Percentiles rank a stretch among this genome's conserved stretches.
phyloP scores from a whole-genome alignment of 2,329 filamentous ascomycete species.

The Escovopsis sp. region DNA sequence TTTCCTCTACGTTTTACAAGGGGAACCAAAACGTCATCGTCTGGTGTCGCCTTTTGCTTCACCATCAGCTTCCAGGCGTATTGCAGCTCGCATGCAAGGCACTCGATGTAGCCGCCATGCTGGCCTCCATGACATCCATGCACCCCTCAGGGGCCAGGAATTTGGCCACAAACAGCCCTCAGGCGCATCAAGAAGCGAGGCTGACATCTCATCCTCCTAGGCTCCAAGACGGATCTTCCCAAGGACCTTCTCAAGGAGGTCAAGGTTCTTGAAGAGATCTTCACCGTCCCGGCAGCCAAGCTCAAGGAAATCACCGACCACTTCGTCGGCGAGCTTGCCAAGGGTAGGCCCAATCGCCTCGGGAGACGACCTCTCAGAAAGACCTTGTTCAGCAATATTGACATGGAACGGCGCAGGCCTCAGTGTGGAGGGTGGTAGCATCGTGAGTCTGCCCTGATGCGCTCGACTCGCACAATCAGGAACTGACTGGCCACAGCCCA shows the following conservation, averaged over 20 bases:
- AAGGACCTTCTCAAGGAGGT: slow-evolving; percentile 71
- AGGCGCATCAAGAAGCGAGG: no score
- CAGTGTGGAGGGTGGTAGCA: slow-evolving; percentile 75
- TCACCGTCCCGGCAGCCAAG: slow-evolving; percentile 62
- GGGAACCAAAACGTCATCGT: not conserved
- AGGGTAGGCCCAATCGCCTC: slow-evolving; percentile 39
- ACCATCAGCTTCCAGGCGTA: no score
- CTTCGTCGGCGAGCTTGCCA: slow-evolving; percentile 75
- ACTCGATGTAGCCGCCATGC: no score
- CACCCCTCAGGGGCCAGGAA: not conserved
- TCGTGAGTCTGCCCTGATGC: slow-evolving; percentile 43
- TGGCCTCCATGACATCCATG: not conserved
- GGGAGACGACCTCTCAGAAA: not conserved
- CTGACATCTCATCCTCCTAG: slow-evolving; percentile 35
- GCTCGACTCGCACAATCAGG: not conserved
- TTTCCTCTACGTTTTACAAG: no score
- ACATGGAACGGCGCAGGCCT: slow-evolving; percentile 39
- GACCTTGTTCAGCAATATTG: not conserved
- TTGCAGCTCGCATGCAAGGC: no score
- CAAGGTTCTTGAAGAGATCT: slow-evolving; percentile 65
- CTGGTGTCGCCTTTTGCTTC: not conserved
- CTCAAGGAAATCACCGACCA: slow-evolving; percentile 84
- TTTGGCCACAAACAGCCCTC: no score
- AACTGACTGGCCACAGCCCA: slow-evolving; percentile 44
- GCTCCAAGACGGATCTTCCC: slow-evolving; percentile 82